Conservation (phyloP, 495 filamentous ascomycete genomes). For the Zalerion maritima region DNA sequence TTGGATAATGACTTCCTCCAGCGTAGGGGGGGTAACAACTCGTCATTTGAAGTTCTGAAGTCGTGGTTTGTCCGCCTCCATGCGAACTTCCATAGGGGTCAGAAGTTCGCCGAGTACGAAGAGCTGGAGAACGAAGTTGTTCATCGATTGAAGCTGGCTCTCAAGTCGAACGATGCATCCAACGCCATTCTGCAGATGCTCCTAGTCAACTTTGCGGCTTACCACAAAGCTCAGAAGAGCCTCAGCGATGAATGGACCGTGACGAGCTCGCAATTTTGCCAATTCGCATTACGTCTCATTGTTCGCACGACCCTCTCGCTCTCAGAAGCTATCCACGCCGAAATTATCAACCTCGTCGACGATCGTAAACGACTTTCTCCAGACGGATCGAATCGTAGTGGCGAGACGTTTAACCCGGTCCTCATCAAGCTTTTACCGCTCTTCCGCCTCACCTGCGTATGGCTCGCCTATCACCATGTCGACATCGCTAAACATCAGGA, state of each 20-base stretch:
- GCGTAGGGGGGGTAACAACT: constrained; percentile 14
- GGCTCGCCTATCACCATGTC: constrained; percentile 35
- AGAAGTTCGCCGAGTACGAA: constrained; percentile 52
- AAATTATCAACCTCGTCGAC: constrained; percentile 40
- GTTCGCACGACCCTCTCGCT: constrained; percentile 66
- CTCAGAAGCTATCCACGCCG: constrained; percentile 53
- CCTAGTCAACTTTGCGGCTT: constrained; percentile 73
- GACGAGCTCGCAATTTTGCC: constrained; percentile 38
- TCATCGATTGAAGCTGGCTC: constrained; percentile 53
- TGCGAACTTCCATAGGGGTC: constrained; percentile 64
- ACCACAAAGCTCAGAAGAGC: constrained; percentile 50
- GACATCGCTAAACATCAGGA: constrained; percentile 22
- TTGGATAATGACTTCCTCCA: too few species aligned
- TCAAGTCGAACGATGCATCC: constrained; percentile 45
- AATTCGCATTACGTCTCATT: constrained; percentile 68
- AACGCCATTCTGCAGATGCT: constrained; percentile 59
- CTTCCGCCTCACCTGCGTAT: constrained; percentile 59
- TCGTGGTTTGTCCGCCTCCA: constrained; percentile 83
- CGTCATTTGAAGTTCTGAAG: constrained; percentile 8
- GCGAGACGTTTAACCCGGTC: constrained; percentile 2
- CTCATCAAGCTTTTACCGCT: constrained; percentile 38
- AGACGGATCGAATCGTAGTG: constrained; percentile 2
- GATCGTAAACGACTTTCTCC: constrained; percentile 4
- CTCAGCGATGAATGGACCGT: constrained; percentile 23
- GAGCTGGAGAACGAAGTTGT: constrained; percentile 81